phyloP scores from a whole-genome alignment of 805 yeast species.

The Saturnispora ahearnii region DNA sequence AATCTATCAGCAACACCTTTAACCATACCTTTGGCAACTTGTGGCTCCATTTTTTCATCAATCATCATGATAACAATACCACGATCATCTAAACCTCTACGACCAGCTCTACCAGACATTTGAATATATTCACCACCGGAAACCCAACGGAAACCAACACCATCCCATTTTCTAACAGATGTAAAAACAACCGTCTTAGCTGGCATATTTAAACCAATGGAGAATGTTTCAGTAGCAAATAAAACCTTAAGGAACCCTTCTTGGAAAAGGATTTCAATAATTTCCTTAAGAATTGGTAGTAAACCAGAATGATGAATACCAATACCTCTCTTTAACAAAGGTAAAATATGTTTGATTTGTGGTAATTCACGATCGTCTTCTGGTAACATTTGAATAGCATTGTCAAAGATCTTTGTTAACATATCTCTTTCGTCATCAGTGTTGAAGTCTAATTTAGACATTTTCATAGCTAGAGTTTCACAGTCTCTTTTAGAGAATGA shows the following conservation, averaged over 20 bases:
- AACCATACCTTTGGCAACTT: constrained; percentile 98
- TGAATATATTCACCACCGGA: constrained; percentile 99
- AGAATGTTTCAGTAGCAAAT: constrained; percentile 97
- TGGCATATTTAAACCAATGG: constrained; percentile 98
- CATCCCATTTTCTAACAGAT: constrained; percentile 97
- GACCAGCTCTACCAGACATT: constrained; percentile 99
- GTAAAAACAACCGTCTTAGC: constrained; percentile 98
- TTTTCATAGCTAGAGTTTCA: constrained; percentile 85
- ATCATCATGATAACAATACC: constrained; percentile 99
- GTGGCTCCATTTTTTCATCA: constrained; percentile 99
- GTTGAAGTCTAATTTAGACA: constrained; percentile 93
- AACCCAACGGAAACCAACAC: constrained; percentile 96
- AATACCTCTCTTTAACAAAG: constrained; percentile 86
- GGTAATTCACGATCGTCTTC: constrained; percentile 89
- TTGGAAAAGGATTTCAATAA: constrained; percentile 91
- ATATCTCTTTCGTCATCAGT: constrained; percentile 90
- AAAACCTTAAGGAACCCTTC: constrained; percentile 91
- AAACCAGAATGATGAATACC: constrained; percentile 96
- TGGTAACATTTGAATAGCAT: constrained; percentile 81
- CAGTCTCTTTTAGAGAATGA: constrained; percentile 98
- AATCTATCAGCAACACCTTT: constrained; percentile 97
- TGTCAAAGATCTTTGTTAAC: constrained; percentile 78
- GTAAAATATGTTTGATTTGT: constrained; percentile 86
- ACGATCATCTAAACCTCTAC: constrained; percentile 98
- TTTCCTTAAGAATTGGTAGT: constrained; percentile 86